Base-by-base conservation (phyloP, 352 stramenopile species). In the Pythium monospermum region DNA sequence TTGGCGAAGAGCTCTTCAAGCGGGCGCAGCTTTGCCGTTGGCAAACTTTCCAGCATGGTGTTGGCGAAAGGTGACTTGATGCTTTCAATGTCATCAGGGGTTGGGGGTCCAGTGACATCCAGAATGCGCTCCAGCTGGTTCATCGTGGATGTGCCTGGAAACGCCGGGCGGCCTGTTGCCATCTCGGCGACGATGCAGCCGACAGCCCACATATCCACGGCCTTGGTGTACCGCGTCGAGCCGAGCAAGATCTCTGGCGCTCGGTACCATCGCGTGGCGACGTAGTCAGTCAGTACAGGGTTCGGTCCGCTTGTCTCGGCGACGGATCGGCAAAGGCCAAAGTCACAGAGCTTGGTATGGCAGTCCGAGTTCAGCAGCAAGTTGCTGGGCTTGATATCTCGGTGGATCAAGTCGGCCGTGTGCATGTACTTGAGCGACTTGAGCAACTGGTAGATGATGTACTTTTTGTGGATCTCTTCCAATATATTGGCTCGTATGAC, bases 361-460 rank as follows among this genome's bases (percentile, higher is more conserved):
- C 95, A 98, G 64, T 97, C 92, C 28, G 80, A 80, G 73, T 98
- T 98, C 13, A 99, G 70, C 22, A 99, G 71, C 23, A 99, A 61
- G 58, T 99, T 99, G 60, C 81, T 96, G 3, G 96, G 96, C 56
- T 98, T 99, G 61, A 99, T 97, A 68, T 98, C 94, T 4, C 95
- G 76, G 61, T 99, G 95, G 36, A 99, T 53, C 23, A 99, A 59
- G 45, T 97, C 87, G 0, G 90, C 93, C 7, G 83, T 94, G 71
- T 98, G 95, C 76, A 98, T 93, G 69, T 96, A 98, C 71, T 98
- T 98, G 45, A 98, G 83, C 25, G 92, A 93, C 64, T 97, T 97
- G 43, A 98, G 70, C 36, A 98, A 65, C 66, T 98, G 95, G 59
- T 98, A 98, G 27, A 96, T 94, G 36, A 98, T 96, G 59, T 97